These are phyloP conservation scores for Saitozyma podzolica DNA, from an alignment of 768 basidiomycete genomes.

Conservation along the genomic window DNA sequence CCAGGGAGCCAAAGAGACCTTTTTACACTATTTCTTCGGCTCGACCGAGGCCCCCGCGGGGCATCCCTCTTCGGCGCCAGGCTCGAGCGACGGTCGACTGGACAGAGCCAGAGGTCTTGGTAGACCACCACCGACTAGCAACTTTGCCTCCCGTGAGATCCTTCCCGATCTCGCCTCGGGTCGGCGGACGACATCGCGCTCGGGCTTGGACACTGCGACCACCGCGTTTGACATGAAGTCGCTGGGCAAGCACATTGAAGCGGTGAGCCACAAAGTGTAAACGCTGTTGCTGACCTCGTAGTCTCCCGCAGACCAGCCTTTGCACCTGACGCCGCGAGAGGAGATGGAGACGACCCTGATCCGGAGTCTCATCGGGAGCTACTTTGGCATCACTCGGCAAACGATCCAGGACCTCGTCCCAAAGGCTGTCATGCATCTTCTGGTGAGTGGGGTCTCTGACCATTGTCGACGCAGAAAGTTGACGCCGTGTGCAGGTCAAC, in stretches of 20 bases:
- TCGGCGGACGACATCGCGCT: constrained; percentile 32
- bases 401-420: constrained; percentile 96
- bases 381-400: constrained; percentile 94
- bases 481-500: constrained; percentile 72
- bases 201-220: constrained; percentile 67
- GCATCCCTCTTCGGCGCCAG: no score
- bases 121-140: no score
- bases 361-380: constrained; percentile 88
- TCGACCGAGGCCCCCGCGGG: constrained; percentile 39
- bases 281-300: constrained; percentile 22
- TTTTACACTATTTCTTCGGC: constrained; percentile 97
- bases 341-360: constrained; percentile 97
- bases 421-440: constrained; percentile 91
- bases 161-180: constrained; percentile 48
- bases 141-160: constrained; percentile 25
- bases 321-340: constrained; percentile 73
- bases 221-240: constrained; percentile 99
- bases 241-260: constrained; percentile 93
- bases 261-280: constrained; percentile 63
- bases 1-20: constrained; percentile 75
- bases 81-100: no score
- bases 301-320: constrained; percentile 63
- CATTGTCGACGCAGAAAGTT: neutral
- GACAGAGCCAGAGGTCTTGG: no score
- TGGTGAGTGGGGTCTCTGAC: constrained; percentile 24